Conservation (phyloP, 768 basidiomycete genomes). For the Kwoniella mangroviensis region DNA sequence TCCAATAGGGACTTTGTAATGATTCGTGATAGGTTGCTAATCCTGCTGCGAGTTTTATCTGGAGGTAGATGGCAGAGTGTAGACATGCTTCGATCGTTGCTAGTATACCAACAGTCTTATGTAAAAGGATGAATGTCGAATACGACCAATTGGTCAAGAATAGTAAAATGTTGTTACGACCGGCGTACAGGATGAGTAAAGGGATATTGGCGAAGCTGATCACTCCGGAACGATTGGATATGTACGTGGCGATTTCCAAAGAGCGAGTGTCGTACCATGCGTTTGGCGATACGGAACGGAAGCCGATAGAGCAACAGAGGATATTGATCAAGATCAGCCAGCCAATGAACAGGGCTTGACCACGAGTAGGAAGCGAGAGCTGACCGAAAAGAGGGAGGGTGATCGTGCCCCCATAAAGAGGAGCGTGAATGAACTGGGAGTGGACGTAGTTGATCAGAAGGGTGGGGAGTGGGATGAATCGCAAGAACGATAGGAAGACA, state of each 20-base stretch:
- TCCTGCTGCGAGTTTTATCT: constrained; percentile 3
- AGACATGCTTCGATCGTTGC: constrained; percentile 14
- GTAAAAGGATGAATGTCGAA: constrained; percentile 26
- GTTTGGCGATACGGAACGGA: constrained; percentile 18
- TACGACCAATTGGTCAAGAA: constrained; percentile 32
- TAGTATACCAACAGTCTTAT: constrained; percentile 23
- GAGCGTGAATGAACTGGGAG: neutral
- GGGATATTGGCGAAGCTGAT: constrained; percentile 25
- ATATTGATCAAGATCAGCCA: neutral
- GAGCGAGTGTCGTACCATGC: constrained; percentile 12
- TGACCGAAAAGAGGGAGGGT: neutral
- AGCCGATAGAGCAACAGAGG: constrained; percentile 6
- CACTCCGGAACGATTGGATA: constrained; percentile 25
- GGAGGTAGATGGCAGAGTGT: constrained; percentile 12
- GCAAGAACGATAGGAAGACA: neutral
- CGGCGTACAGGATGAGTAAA: constrained; percentile 28
- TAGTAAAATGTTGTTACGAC: constrained; percentile 31
- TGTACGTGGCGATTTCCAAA: constrained; percentile 21
- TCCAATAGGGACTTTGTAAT: constrained; percentile 20
- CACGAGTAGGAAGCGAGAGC: neutral
- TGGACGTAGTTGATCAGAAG: neutral
- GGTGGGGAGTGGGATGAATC: neutral
- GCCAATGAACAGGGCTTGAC: constrained; percentile 4
- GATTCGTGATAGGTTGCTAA: neutral
- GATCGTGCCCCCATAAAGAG: neutral